These are phyloP conservation scores for Claviceps quebecensis DNA, from an alignment of 2,329 filamentous ascomycete genomes.

Conservation along the genomic window DNA sequence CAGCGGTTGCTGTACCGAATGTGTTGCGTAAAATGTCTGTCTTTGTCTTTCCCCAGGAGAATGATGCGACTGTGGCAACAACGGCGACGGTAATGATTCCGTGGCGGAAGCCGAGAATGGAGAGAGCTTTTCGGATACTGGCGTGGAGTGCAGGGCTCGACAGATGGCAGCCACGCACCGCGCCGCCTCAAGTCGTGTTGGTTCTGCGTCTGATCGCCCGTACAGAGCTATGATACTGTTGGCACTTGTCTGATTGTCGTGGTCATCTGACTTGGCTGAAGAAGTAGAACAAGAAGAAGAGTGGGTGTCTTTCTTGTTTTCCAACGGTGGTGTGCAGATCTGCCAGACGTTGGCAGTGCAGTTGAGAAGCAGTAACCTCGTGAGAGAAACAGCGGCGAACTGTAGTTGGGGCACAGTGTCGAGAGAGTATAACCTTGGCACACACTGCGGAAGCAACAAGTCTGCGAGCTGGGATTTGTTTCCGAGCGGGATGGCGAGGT, in stretches of 20 bases:
- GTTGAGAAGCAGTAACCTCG: constrained; percentile 40
- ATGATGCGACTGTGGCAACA: neutral
- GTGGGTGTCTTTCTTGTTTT: constrained; percentile 4
- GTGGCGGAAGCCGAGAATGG: constrained; percentile 10
- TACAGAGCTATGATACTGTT: constrained; percentile 25
- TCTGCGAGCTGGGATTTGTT: constrained; percentile 40
- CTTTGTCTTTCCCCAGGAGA: constrained; percentile 8
- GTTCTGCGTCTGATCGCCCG: constrained; percentile 26
- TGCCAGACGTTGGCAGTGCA: constrained; percentile 36
- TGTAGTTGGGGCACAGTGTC: constrained; percentile 41
- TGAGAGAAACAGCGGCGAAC: constrained; percentile 44
- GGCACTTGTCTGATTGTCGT: constrained; percentile 18
- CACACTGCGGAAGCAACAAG: constrained; percentile 28
- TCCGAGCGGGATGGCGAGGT: constrained; percentile 41
- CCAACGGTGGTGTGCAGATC: constrained; percentile 28
- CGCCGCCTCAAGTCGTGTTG: constrained; percentile 45
- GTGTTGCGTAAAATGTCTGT: constrained; percentile 30
- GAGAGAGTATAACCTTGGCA: constrained; percentile 40
- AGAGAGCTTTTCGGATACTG: constrained; percentile 15
- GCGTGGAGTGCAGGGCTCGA: constrained; percentile 36
- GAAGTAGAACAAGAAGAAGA: constrained; percentile 8
- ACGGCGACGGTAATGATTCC: neutral
- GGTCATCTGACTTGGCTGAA: constrained; percentile 1
- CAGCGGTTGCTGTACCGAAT: constrained; percentile 30
- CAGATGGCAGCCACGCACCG: constrained; percentile 39